Base-by-base conservation (phyloP, 2,329 filamentous ascomycete genomes). In the Botrytis tulipae region DNA sequence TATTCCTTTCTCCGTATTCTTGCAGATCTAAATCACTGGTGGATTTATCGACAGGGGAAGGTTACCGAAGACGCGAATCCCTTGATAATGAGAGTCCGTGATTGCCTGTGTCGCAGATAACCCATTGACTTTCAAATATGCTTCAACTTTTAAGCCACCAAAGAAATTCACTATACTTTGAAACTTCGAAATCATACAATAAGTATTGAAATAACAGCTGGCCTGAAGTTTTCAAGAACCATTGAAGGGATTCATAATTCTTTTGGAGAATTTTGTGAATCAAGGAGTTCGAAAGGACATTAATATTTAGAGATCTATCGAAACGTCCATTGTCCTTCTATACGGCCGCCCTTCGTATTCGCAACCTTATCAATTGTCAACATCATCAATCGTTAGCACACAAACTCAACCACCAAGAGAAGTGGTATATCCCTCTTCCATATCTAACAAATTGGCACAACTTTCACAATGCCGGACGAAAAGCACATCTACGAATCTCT, bases 401-500 rank as follows among this genome's bases (percentile, higher is more conserved):
- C 59, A 66, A 66, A 40, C 32, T 54, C 61, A 67, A 67, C 51
- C 71, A 61, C 63, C 63, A 46, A 68, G 71, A 72, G 51, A 68
- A 57, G 48, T 65, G 51, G 48, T 72, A 44, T 29, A 32, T 29
- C 40, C 12, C 20, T 57, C 40, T 68, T 48, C 51, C 32, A 32
- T 65, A 35, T 35, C 40, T 42, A 35, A 42, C 18, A 18, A 67
- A 61, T 59, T 72, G 44, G 29, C 37, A 72, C 48, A 69, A 71
- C 70, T 73, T 65, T 68, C 76, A 78, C 67, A 68, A 81, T 80
- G 78, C 82, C 83, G 76, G 86, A 87, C 81, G 84, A 88, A 81
- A 89, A 89, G 79, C 83, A 85, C 73, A 84, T 84, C 74, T 90
- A 90, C 82, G 87, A 89, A 79, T 83, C 86, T 76, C 86, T 92